phyloP scores from a whole-genome alignment of 352 stramenopile species.

The Phytophthora macrochlamydospora region DNA sequence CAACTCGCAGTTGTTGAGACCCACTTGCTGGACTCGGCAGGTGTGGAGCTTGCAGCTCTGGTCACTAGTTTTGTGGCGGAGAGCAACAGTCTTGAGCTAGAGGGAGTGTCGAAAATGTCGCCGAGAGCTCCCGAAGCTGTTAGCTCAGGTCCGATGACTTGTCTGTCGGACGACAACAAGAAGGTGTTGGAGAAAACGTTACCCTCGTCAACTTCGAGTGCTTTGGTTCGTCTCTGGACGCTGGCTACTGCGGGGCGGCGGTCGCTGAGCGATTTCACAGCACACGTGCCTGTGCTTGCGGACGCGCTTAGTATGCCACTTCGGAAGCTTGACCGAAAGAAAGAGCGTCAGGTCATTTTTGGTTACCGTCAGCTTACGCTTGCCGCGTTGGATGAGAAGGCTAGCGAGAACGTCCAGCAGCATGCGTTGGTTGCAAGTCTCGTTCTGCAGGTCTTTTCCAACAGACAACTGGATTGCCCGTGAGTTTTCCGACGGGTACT shows the following conservation, averaged over 20 bases:
- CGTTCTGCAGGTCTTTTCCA: constrained; percentile 76
- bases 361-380: constrained; percentile 58
- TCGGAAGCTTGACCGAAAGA: constrained; percentile 83
- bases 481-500: constrained; percentile 46
- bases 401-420: constrained; percentile 23
- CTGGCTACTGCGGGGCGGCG: constrained; percentile 61
- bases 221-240: constrained; percentile 71
- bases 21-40: constrained; percentile 55
- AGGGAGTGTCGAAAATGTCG: constrained; percentile 50
- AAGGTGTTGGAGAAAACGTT: constrained; percentile 67
- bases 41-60: constrained; percentile 56
- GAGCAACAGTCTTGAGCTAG: constrained; percentile 63
- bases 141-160: constrained; percentile 19
- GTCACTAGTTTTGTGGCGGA: constrained; percentile 73
- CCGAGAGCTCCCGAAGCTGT: constrained; percentile 7
- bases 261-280: constrained; percentile 69
- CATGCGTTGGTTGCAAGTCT: constrained; percentile 29
- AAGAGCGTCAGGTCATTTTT: constrained; percentile 78
- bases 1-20: constrained; percentile 60
- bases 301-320: constrained; percentile 76
- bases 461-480: constrained; percentile 57
- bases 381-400: constrained; percentile 43
- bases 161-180: constrained; percentile 68
- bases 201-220: constrained; percentile 47
- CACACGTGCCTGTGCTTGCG: constrained; percentile 58